Percentiles rank a stretch among this genome's conserved stretches.
phyloP scores from a whole-genome alignment of 2,329 filamentous ascomycete genomes.

The Apiospora kogelbergensis region DNA sequence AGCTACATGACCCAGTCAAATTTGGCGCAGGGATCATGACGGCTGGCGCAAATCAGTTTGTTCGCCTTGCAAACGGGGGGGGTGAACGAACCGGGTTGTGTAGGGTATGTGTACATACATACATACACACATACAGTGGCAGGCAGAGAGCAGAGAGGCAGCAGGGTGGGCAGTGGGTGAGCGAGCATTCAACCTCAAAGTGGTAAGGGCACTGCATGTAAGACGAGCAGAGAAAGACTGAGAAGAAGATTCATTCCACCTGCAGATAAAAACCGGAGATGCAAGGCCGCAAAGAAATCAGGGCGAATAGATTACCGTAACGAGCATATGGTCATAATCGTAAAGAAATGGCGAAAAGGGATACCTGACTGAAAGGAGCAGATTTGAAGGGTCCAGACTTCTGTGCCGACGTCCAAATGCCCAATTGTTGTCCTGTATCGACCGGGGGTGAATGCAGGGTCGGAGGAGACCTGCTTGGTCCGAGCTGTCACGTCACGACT shows the following conservation, averaged over 20 bases:
- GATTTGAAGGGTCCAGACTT: conserved; percentile 5
- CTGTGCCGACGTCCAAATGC: too few relatives aligned
- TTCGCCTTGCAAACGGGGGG: conserved; percentile 1
- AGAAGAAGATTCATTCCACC: background rate
- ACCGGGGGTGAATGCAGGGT: background rate
- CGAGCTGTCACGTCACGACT: background rate
- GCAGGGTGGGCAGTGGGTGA: background rate
- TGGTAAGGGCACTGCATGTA: background rate
- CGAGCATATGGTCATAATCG: conserved; percentile 3
- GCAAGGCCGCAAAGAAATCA: background rate
- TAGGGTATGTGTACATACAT: background rate
- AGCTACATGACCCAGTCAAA: background rate
- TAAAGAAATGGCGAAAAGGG: conserved; percentile 6
- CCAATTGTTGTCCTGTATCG: background rate
- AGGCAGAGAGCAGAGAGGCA: too few relatives aligned
- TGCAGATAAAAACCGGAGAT: background rate
- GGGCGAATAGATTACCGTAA: background rate
- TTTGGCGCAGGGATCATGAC: background rate
- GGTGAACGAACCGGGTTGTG: background rate
- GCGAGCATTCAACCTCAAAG: background rate
- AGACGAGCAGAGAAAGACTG: background rate
- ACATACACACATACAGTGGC: background rate
- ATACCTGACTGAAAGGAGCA: background rate
- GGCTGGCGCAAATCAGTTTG: conserved; percentile 1
- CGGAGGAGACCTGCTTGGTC: background rate